Percentiles rank a stretch among this genome's conserved stretches.
Evolutionary conservation across 495 filamentous ascomycete genomes (phyloP).

Genomic region (Annulohypoxylon bovei): DNA sequence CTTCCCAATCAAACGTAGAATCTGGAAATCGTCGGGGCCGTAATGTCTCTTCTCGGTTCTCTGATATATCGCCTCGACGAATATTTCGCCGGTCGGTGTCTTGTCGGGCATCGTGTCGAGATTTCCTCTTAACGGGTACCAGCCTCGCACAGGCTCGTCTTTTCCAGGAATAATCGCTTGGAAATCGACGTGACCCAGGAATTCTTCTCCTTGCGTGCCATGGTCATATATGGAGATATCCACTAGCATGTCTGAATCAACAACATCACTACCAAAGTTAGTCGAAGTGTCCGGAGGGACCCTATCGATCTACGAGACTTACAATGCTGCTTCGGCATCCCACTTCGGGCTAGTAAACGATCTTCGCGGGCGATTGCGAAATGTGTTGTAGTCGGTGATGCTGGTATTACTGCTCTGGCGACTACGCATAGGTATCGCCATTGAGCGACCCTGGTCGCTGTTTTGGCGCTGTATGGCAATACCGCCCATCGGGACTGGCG

Average conservation of each 20-base stretch:
- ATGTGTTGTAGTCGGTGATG: conserved; percentile 72
- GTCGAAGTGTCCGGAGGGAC: conserved; percentile 36
- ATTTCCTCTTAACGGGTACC: conserved; percentile 81
- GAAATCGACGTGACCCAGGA: conserved; percentile 89
- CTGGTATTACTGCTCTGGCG: conserved; percentile 95
- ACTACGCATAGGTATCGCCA: conserved; percentile 96
- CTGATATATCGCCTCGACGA: conserved; percentile 85
- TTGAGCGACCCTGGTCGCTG: conserved; percentile 80
- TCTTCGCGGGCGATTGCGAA: conserved; percentile 65
- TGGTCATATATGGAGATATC: conserved; percentile 96
- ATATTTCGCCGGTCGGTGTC: conserved; percentile 87
- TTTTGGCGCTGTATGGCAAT: conserved; percentile 72
- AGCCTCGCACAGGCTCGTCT: conserved; percentile 79
- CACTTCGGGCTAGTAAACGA: conserved; percentile 90
- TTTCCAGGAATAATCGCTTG: conserved; percentile 69
- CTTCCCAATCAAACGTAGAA: conserved; percentile 95
- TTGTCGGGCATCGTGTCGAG: conserved; percentile 63
- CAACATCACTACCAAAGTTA: conserved; percentile 79
- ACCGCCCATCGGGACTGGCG: conserved; percentile 58
- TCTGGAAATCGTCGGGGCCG: conserved; percentile 95
- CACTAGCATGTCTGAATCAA: conserved; percentile 89
- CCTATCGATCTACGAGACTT: conserved; percentile 53
- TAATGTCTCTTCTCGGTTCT: conserved; percentile 92
- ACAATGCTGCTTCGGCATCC: conserved; percentile 97
- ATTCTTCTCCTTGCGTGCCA: conserved; percentile 79